These are phyloP conservation scores for Prototheca stagnorum DNA, from an alignment of 163 green algal genomes.

Conservation along the genomic window DNA sequence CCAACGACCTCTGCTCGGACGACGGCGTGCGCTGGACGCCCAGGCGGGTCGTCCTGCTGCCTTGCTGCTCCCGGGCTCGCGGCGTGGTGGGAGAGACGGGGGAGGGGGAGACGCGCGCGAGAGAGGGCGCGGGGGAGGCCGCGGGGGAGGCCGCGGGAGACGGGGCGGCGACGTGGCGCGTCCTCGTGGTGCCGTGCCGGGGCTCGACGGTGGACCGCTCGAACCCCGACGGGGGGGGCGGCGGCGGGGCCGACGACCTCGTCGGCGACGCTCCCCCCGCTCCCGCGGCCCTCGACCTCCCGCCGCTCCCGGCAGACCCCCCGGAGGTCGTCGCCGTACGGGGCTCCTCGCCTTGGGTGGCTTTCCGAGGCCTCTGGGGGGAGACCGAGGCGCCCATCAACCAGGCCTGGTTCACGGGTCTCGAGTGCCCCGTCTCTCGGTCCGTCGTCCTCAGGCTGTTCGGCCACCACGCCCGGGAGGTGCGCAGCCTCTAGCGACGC, in stretches of 20 bases:
- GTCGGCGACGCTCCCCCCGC: too few relatives aligned
- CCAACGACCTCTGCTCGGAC: slow-evolving; percentile 15
- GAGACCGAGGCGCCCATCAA: slow-evolving; percentile 3
- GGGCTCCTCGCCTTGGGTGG: slow-evolving; percentile 14
- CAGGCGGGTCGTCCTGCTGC: slow-evolving; percentile 9
- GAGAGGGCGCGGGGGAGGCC: neutral
- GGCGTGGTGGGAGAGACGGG: neutral
- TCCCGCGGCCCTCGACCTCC: too few relatives aligned
- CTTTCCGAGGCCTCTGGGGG: slow-evolving; percentile 21
- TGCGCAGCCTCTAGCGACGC: neutral
- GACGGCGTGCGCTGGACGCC: slow-evolving; percentile 10
- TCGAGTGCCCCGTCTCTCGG: slow-evolving; percentile 19
- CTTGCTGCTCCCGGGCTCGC: neutral
- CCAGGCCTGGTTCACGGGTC: slow-evolving; percentile 19
- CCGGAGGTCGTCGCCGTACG: neutral
- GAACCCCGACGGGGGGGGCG: too few relatives aligned
- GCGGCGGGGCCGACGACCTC: too few relatives aligned
- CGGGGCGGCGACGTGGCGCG: neutral
- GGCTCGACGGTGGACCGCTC: neutral
- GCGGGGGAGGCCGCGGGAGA: neutral
- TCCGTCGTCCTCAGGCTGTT: slow-evolving; percentile 11
- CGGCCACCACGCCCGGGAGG: slow-evolving; percentile 15
- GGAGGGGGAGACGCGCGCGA: neutral
- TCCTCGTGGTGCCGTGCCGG: neutral
- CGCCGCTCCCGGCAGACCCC: too few relatives aligned